A percentile compares a stretch with the other conserved stretches of the same genome.
Conservation (phyloP, 2,329 filamentous ascomycete genomes). For the Cladophialophora carrionii region DNA sequence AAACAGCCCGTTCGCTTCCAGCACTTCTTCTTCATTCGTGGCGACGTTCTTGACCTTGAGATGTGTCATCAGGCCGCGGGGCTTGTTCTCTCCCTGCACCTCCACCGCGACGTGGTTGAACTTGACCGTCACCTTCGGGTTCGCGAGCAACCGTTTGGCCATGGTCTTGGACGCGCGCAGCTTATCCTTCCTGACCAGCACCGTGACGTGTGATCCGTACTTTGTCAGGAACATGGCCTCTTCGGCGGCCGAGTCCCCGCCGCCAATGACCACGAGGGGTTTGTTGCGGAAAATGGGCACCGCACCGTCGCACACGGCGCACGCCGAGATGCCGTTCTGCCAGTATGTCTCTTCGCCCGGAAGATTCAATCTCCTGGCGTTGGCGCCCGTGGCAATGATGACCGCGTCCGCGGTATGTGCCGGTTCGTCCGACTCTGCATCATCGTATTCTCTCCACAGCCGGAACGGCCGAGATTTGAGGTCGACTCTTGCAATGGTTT, state of each 20-base stretch:
- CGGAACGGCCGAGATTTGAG: conserved; percentile 83
- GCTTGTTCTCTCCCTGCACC: conserved; percentile 79
- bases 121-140: conserved; percentile 88
- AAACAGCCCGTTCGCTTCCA: conserved; percentile 90
- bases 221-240: conserved; percentile 97
- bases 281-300: conserved; percentile 98
- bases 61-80: conserved; percentile 79
- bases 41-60: conserved; percentile 78
- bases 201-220: conserved; percentile 92
- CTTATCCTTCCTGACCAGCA: conserved; percentile 84
- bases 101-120: conserved; percentile 83
- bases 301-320: conserved; percentile 95
- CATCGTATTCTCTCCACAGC: conserved; percentile 87
- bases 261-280: conserved; percentile 92
- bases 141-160: conserved; percentile 76
- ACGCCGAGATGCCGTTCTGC: conserved; percentile 95
- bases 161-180: conserved; percentile 90
- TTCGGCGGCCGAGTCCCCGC: conserved; percentile 94
- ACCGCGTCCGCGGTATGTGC: conserved; percentile 84
- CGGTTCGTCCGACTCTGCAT: conserved; percentile 68
- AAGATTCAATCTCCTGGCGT: conserved; percentile 79
- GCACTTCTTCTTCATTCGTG: conserved; percentile 76
- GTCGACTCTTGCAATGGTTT: conserved; percentile 89
- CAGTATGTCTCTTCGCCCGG: conserved; percentile 93
- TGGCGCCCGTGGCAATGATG: conserved; percentile 94